Conservation (phyloP, 257 asterid genomes). For the Jacaranda copaia region DNA sequence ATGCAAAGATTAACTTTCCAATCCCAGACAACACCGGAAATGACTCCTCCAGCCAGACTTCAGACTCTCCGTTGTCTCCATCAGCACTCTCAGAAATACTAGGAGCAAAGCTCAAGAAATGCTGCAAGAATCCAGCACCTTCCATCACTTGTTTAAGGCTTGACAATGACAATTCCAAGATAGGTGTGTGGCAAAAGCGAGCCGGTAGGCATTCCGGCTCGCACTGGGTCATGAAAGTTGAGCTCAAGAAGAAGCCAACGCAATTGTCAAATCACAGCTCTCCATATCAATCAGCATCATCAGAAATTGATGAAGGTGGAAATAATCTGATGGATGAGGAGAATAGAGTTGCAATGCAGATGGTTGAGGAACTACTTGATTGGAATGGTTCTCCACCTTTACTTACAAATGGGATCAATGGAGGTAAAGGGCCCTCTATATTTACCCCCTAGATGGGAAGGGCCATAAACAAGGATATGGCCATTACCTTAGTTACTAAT, state of each 20-base stretch:
- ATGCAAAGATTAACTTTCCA: slow-evolving; percentile 74
- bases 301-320: slow-evolving; percentile 33
- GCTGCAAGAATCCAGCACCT: slow-evolving; percentile 75
- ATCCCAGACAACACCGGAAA: slow-evolving; percentile 7
- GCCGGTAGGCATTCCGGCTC: slow-evolving; percentile 62
- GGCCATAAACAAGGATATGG: background rate
- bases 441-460: background rate
- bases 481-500: background rate
- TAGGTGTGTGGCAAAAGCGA: slow-evolving; percentile 79
- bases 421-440: slow-evolving; percentile 18
- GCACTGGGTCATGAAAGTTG: slow-evolving; percentile 75
- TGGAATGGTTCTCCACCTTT: slow-evolving; percentile 52
- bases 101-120: slow-evolving; percentile 65
- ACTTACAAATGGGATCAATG: slow-evolving; percentile 30
- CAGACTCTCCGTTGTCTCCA: slow-evolving; percentile 9
- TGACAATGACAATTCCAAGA: slow-evolving; percentile 60
- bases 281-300: slow-evolving; percentile 31
- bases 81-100: slow-evolving; percentile 50
- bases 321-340: slow-evolving; percentile 61
- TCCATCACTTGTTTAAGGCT: slow-evolving; percentile 79
- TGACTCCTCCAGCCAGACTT: background rate
- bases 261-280: background rate
- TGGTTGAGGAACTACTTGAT: slow-evolving; percentile 84
- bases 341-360: slow-evolving; percentile 75
- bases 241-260: slow-evolving; percentile 45